Base-by-base conservation (phyloP, 2,329 filamentous ascomycete genomes). In the Chalaropsis ovoidea region DNA sequence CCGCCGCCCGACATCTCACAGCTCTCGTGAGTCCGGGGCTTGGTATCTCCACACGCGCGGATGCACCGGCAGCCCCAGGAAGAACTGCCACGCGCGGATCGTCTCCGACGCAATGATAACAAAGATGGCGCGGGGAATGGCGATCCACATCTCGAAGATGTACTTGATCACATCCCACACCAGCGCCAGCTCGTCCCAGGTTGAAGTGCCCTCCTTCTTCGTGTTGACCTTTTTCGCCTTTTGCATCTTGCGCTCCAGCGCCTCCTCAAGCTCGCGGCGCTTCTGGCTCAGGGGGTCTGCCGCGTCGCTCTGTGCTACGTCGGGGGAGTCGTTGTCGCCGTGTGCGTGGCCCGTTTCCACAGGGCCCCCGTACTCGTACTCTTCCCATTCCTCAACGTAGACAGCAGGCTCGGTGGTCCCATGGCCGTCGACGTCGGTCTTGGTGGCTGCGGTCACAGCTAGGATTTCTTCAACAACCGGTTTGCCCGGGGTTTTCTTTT, bases 91-190 rank as follows among this genome's bases (percentile, higher is more conserved):
- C 6, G 80, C 69, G 2, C 82, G 78, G 17, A 71, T 68, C 2
- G 77, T 62, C 70, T 84, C 82, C 0, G 76, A 75, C 2, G 72
- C 70, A n/a, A 78, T 15, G 39, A 83, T 77, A 13, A 67, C 62
- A 17, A 60, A 41, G 31, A 67, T 52, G 22, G 63, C 62, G 24
- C 63, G 63, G 0, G 92, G 92, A 61, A 91, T 78, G 24, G 79
- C 76, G 5, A 85, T 65, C 89, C 90, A 99, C 67, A 83, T 82
- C 69, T 45, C 64, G 10, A 67, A 60, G 41, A 75, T 70, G 41
- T 74, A 73, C 24, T 71, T 65, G 24, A 65, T 45, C 22, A 63
- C 68, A 5, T 67, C 63, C 64, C 68, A 68, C 8, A 70, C 70
- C 7, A 72, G 69, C 6, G 72, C 71, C 39, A 71, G 64, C 42